Evolutionary conservation across 768 basidiomycete species (phyloP), one percentile per base, ranked within the genome.

Genomic region (Lanmaoa pseudosensibilis): DNA sequence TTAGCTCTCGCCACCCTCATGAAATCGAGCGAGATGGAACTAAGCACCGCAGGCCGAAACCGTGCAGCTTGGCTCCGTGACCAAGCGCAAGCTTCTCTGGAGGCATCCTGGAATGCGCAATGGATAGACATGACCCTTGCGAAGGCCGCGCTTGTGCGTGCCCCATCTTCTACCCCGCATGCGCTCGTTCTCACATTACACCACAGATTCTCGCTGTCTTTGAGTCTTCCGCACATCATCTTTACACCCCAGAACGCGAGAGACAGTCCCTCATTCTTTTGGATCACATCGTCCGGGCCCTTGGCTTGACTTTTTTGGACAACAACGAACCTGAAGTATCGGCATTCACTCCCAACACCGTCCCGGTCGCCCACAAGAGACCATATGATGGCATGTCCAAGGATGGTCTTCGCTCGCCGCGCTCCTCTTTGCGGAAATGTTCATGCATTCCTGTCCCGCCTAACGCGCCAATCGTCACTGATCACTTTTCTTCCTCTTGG

Each of bases 191-290:
- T 69, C 40, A 73, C 39, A 45, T 37, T 2, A 13, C 15, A 16
- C n/a, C 5, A 34, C 57, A 89, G 89, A 83, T 92, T 47, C 77
- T 92, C 10, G 86, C 90, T 6, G 74, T 92, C 3, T 92, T 89
- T 62, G 90, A 92, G 68, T 80, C 83, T 0, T 91, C 87, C 1
- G 80, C 86, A 5, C 87, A 92, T 57, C 88, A 88, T 7, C 74
- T 80, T 41, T 80, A 90, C 65, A 80, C 78, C 21, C 75, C 80
- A 5, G 78, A 81, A 21, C 80, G 85, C 15, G 79, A 83, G 12
- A 74, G 76, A 21, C 70, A 71, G 19, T 77, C 88, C 0, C 74
- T 92, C 11, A 66, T 80, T 39, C 74, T 79, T 23, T 76, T 92
- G 33, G 90, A 92, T 66, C 75, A 78, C 32, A 82, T 91, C 54